Base-by-base conservation (phyloP, 495 filamentous ascomycete species). In the Astrocystis sublimbata region DNA sequence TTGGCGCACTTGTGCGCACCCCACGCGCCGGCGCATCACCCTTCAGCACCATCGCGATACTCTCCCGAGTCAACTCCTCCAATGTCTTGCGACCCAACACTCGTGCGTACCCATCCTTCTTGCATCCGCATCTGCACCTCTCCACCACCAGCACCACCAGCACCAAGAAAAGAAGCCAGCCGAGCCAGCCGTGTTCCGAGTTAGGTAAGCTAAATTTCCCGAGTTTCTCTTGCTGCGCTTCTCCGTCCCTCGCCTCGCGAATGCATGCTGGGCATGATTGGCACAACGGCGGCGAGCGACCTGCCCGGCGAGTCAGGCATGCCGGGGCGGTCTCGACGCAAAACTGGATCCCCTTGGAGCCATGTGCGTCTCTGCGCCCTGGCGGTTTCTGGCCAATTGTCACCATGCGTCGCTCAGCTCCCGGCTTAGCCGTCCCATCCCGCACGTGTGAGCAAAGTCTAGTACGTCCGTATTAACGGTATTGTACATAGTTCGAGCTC, bases 11-110 rank as follows among this genome's bases (percentile, higher is more conserved):
- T 58, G 43, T 31, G 40, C 31, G 42, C 57, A 51, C 57, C 57
- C 57, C 57, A 60, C 57, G 57, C 57, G 31, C 41, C 38, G 24
- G 35, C 40, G 45, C 54, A 43, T 57, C 54, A 45, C 54, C 54
- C 33, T 56, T 24, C 30, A n/a, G 56, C 56, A 30, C 31, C 57
- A 50, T n/a, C 31, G 31, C 57, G 45, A 24, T 17, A 8, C 15
- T 47, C n/a, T n/a, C n/a, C n/a, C n/a, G n/a, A n/a, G n/a, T n/a
- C n/a, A n/a, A n/a, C n/a, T n/a, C n/a, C n/a, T n/a, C n/a, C n/a
- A n/a, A n/a, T 31, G 42, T 60, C 57, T 60, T 60, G 57, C 57
- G 46, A 60, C 57, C 57, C 21, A 41, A 60, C n/a, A n/a, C 24
- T 3, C 17, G 19, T 40, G 43, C 43, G 31, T 19, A 45, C 15